These are phyloP conservation scores for Triadica sebifera DNA, from an alignment of 345 rosid species.

Conservation along the genomic window DNA sequence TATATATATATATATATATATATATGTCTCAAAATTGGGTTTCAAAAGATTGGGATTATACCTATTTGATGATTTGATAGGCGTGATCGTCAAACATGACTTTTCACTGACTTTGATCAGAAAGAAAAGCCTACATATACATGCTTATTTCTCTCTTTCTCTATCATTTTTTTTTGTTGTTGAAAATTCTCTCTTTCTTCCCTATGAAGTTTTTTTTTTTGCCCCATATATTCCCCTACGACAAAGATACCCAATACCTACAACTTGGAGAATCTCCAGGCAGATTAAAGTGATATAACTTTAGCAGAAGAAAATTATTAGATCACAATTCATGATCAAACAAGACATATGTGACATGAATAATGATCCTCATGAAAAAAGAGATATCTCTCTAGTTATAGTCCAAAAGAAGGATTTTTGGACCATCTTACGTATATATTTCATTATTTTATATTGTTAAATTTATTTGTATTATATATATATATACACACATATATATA, in stretches of 20 bases:
- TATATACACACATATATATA: neutral
- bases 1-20: no score
- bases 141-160: conserved; percentile 2
- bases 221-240: neutral
- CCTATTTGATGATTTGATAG: conserved; percentile 33
- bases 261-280: conserved; percentile 49
- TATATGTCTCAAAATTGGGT: no score
- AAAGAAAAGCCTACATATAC: conserved; percentile 47
- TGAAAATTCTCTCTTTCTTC: conserved; percentile 28
- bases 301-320: conserved; percentile 30
- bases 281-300: conserved; percentile 35
- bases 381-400: conserved; percentile 22
- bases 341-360: conserved; percentile 21
- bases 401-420: conserved; percentile 48
- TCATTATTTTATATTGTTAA: neutral
- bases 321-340: conserved; percentile 20
- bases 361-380: conserved; percentile 10
- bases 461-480: no score
- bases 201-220: conserved; percentile 28
- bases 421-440: conserved; percentile 11
- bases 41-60: neutral
- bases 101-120: conserved; percentile 34
- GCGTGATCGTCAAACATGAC: conserved; percentile 29
- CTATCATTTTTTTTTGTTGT: conserved; percentile 8
- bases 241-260: conserved; percentile 34